These are phyloP conservation scores for Solanum megistacrolobum DNA, from an alignment of 257 asterid species.

Conservation along the genomic window DNA sequence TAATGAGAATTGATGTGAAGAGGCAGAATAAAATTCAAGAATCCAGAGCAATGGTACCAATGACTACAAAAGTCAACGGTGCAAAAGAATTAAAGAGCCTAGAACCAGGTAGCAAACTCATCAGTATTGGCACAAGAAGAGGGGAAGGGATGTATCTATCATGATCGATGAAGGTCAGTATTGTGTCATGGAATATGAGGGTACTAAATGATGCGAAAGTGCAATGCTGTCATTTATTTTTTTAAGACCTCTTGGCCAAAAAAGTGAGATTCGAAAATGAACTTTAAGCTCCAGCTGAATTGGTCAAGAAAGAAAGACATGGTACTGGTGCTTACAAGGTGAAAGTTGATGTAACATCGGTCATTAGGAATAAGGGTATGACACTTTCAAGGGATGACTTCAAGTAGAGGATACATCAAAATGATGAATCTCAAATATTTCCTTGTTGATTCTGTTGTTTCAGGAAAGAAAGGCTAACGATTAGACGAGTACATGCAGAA, in stretches of 20 bases:
- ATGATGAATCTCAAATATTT: slow-evolving; percentile 22
- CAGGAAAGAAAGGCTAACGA: slow-evolving; percentile 43
- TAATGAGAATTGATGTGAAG: no score
- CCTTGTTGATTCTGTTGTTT: slow-evolving; percentile 40
- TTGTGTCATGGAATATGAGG: not conserved
- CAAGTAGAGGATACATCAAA: slow-evolving; percentile 39
- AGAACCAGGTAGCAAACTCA: not conserved
- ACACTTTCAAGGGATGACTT: not conserved
- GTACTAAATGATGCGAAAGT: slow-evolving; percentile 10
- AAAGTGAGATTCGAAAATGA: slow-evolving; percentile 42
- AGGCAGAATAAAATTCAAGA: no score
- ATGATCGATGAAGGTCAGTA: not conserved
- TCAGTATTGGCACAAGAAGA: not conserved
- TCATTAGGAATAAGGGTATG: slow-evolving; percentile 42
- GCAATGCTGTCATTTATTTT: slow-evolving; percentile 34
- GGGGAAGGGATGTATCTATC: not conserved
- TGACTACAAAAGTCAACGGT: not conserved
- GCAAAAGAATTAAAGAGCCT: not conserved
- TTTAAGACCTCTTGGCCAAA: slow-evolving; percentile 1
- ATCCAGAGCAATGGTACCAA: not conserved
- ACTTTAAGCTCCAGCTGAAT: not conserved
- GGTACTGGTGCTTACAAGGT: not conserved
- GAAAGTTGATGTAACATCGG: slow-evolving; percentile 9
- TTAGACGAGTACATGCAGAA: slow-evolving; percentile 29
- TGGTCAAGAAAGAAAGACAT: not conserved